Percentiles rank a stretch among this genome's conserved stretches.
Conservation (phyloP, 768 basidiomycete species). For the Boletus sp. region DNA sequence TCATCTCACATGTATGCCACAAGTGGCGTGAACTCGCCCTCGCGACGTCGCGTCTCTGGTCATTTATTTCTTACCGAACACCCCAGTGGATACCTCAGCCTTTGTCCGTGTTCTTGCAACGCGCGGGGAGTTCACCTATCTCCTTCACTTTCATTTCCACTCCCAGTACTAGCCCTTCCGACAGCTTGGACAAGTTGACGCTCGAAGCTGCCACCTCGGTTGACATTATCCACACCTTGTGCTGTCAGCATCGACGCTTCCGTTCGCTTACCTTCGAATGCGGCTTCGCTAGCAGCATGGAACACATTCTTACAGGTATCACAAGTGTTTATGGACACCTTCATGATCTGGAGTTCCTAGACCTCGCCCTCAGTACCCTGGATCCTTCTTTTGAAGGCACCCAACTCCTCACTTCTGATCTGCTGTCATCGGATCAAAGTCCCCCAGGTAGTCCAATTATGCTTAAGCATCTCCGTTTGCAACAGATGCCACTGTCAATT, state of each 20-base stretch:
- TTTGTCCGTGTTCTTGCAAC: slow-evolving; percentile 34
- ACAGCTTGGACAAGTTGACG: slow-evolving; percentile 14
- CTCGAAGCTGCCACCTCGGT: slow-evolving; percentile 20
- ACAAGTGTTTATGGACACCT: slow-evolving; percentile 14
- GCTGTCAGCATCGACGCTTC: slow-evolving; percentile 26
- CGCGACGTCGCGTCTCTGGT: slow-evolving; percentile 46
- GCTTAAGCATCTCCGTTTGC: slow-evolving; percentile 38
- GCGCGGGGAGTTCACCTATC: slow-evolving; percentile 35
- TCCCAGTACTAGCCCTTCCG: slow-evolving; percentile 4
- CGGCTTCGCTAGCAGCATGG: slow-evolving; percentile 29
- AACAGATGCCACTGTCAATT: slow-evolving; percentile 40
- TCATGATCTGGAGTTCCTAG: slow-evolving; percentile 27
- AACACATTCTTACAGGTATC: slow-evolving; percentile 24
- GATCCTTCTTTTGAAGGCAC: slow-evolving; percentile 30
- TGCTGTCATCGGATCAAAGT: slow-evolving; percentile 10
- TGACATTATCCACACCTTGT: slow-evolving; percentile 25
- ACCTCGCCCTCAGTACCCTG: slow-evolving; percentile 26
- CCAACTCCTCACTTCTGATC: slow-evolving; percentile 22
- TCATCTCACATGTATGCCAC: slow-evolving; percentile 48
- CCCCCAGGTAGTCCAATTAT: not conserved
- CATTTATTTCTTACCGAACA: slow-evolving; percentile 34
- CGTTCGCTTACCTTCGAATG: slow-evolving; percentile 37
- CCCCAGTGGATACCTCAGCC: slow-evolving; percentile 22
- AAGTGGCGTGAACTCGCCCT: slow-evolving; percentile 49
- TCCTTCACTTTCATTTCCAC: slow-evolving; percentile 35